Base-by-base conservation (phyloP, 139 green algal genomes). In the Coelastrella sp. region DNA sequence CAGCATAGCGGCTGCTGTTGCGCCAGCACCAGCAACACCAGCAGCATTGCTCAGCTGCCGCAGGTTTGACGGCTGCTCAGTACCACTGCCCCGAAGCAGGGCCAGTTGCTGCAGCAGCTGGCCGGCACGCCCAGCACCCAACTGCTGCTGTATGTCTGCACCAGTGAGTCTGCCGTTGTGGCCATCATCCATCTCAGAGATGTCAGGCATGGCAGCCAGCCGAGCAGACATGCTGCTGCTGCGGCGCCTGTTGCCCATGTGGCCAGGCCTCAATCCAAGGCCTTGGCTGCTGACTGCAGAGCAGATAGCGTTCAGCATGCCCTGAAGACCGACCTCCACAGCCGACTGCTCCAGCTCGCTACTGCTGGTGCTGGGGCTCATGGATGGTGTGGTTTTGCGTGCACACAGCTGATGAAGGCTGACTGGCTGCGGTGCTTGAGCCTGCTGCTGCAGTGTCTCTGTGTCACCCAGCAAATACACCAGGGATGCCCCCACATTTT, bases 381-480 rank as follows among this genome's bases (percentile, higher is more conserved):
- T 8, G 12, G 11, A 78, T 11, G 82, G 58, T 22, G 79, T 85
- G n/a, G 57, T 49, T 58, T 72, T 85, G 35, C 79, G 84, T 8
- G 10, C 49, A 65, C 84, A 89, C 8, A 89, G 56, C 17, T 89
- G 70, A 15, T 82, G 35, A 27, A 89, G 70, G 72, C 57, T 89
- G 22, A 89, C 68, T 49, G 84, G 84, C 58, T 60, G 66, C 15
- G 72, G 25, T 7, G 24, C n/a, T 35, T 84, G 85, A 10, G 10
- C 78, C 20, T 22, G 73, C 79, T 78, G 63, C 79, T 78, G 63
- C 14, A 90, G 85, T 6, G 85, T 90, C 19, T 90, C 85, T 7
- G 63, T 65, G 78, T 88, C 89, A 24, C 93, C 93, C 88, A 95
- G 82, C 89, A 94, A 88, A 27, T 91, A 75, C 68, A 95, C 73